A percentile compares a stretch with the other conserved stretches of the same genome.
Evolutionary conservation across 2,329 filamentous ascomycete genomes (phyloP).

Genomic region (Neospermospora avenae): DNA sequence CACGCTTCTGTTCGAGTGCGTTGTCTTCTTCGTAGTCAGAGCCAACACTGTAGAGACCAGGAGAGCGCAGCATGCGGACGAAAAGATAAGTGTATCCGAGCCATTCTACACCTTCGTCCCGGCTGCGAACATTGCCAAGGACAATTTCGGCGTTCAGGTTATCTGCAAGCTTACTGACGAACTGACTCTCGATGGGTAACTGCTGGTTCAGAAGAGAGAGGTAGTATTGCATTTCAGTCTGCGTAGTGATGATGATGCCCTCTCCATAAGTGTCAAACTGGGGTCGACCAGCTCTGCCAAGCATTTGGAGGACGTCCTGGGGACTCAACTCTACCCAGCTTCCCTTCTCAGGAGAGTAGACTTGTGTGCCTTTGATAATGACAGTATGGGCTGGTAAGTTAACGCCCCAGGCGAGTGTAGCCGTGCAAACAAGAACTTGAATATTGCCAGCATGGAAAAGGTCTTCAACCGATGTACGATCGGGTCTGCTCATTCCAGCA

Average conservation of each 20-base stretch:
- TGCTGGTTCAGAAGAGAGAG: constrained; percentile 96
- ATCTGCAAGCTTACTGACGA: constrained; percentile 88
- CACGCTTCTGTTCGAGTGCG: constrained; percentile 89
- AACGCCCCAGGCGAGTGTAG: constrained; percentile 98
- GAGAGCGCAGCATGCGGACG: constrained; percentile 94
- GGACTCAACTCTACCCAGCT: constrained; percentile 97
- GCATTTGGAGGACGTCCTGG: constrained; percentile 97
- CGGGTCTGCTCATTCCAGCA: constrained; percentile 93
- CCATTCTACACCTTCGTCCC: constrained; percentile 98
- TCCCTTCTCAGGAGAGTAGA: constrained; percentile 98
- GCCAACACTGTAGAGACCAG: constrained; percentile 91
- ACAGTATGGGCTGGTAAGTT: constrained; percentile 97
- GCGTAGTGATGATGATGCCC: constrained; percentile 97
- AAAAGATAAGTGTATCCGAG: constrained; percentile 97
- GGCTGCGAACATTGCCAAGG: constrained; percentile 82
- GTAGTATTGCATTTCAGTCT: constrained; percentile 94
- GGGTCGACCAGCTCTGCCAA: constrained; percentile 91
- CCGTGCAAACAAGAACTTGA: constrained; percentile 94
- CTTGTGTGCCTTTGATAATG: constrained; percentile 97
- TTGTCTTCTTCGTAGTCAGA: constrained; percentile 93
- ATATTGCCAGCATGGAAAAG: constrained; percentile 88
- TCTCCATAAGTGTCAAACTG: constrained; percentile 98
- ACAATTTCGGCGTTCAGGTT: constrained; percentile 97
- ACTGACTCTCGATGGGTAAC: constrained; percentile 93
- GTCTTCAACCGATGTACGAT: constrained; percentile 92